These are phyloP conservation scores for Didymellaceae sp. DNA, from an alignment of 2,329 filamentous ascomycete genomes.

Conservation along the genomic window DNA sequence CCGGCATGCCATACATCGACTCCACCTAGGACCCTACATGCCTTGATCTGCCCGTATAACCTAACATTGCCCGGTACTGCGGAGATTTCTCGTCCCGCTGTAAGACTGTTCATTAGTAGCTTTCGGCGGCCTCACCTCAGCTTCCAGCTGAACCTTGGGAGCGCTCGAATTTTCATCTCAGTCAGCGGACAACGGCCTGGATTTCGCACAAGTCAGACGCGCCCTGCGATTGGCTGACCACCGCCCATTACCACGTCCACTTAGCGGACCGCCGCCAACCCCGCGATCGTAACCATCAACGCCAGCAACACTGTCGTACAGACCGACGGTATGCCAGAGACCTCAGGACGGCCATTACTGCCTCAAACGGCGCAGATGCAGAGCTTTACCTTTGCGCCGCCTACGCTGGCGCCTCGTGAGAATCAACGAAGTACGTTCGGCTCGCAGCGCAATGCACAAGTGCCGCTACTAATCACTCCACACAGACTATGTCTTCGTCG, in stretches of 20 bases:
- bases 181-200: constrained; percentile 22
- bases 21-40: constrained; percentile 46
- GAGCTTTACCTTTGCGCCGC: constrained; percentile 77
- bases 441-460: constrained; percentile 5
- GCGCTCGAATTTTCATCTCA: constrained; percentile 20
- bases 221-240: constrained; percentile 36
- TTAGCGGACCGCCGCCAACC: constrained; percentile 41
- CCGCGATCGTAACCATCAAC: constrained; percentile 37
- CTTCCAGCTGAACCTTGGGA: constrained; percentile 22
- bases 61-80: constrained; percentile 43
- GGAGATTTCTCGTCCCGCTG: constrained; percentile 44
- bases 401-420: constrained; percentile 69
- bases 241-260: constrained; percentile 34
- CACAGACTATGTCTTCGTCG: constrained; percentile 96
- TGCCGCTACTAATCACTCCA: constrained; percentile 29
- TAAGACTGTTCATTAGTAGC: constrained; percentile 37
- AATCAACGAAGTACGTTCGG: constrained; percentile 79
- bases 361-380: constrained; percentile 74
- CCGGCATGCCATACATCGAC: constrained; percentile 43
- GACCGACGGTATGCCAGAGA: constrained; percentile 64
- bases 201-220: constrained; percentile 27
- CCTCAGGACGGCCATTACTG: constrained; percentile 66
- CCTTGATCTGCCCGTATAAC: constrained; percentile 46
- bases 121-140: constrained; percentile 25
- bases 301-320: constrained; percentile 19